These are phyloP conservation scores for Aeminium ludgeri DNA, from an alignment of 495 filamentous ascomycete species.

Conservation along the genomic window DNA sequence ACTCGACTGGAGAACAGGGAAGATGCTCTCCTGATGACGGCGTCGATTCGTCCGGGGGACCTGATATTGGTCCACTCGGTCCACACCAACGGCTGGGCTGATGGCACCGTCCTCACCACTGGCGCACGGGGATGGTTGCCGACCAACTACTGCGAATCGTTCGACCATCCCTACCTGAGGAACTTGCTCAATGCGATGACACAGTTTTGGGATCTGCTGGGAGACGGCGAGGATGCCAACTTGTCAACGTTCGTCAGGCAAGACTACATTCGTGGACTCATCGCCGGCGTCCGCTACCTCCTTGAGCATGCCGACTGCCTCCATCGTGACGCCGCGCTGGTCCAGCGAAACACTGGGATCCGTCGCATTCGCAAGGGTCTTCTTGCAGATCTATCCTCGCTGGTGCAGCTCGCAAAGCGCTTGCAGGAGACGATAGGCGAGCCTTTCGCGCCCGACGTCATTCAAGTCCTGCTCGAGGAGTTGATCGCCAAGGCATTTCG, in stretches of 20 bases:
- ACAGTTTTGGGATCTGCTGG: slow-evolving; percentile 84
- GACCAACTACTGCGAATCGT: slow-evolving; percentile 95
- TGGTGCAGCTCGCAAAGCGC: slow-evolving; percentile 74
- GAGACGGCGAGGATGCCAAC: slow-evolving; percentile 42
- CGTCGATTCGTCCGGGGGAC: slow-evolving; percentile 78
- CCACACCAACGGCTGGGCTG: slow-evolving; percentile 97
- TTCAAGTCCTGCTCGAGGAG: slow-evolving; percentile 71
- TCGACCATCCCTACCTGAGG: slow-evolving; percentile 71
- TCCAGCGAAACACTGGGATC: slow-evolving; percentile 59
- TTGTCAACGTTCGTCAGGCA: slow-evolving; percentile 65
- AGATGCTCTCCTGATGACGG: slow-evolving; percentile 42
- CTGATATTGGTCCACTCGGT: slow-evolving; percentile 91
- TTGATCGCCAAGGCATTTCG: slow-evolving; percentile 88
- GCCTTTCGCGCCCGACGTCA: slow-evolving; percentile 35
- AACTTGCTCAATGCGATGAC: slow-evolving; percentile 72
- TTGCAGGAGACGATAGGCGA: slow-evolving; percentile 48
- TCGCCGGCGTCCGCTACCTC: slow-evolving; percentile 79
- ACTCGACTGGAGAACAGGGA: slow-evolving; percentile 53
- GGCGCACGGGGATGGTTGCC: slow-evolving; percentile 91
- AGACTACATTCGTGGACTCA: slow-evolving; percentile 79
- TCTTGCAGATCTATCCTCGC: slow-evolving; percentile 68
- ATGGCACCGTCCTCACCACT: slow-evolving; percentile 80
- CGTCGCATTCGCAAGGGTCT: slow-evolving; percentile 70
- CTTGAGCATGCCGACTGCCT: slow-evolving; percentile 79
- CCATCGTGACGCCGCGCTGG: slow-evolving; percentile 56